A percentile compares a stretch with the other conserved stretches of the same genome.
Conservation (phyloP, 768 basidiomycete species). For the Pholiota microspora region DNA sequence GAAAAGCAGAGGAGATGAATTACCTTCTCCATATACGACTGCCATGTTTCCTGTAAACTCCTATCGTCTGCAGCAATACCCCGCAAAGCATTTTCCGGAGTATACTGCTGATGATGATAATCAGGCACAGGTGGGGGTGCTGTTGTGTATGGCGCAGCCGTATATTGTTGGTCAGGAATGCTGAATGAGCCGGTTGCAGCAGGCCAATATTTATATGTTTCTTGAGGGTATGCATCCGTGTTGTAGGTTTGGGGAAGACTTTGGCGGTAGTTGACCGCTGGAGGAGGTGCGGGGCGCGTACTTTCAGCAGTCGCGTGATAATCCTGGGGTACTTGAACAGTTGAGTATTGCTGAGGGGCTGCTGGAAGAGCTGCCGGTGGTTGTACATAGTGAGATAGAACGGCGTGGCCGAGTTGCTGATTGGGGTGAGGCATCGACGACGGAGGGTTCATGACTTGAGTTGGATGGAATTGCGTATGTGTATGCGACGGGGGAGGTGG, state of each 20-base stretch:
- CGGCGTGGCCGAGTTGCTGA: background rate
- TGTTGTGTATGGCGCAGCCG: constrained; percentile 17
- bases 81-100: constrained; percentile 42
- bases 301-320: constrained; percentile 19
- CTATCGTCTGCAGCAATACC: constrained; percentile 53
- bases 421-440: background rate
- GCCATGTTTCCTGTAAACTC: constrained; percentile 68
- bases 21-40: constrained; percentile 62
- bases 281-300: constrained; percentile 13
- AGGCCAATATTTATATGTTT: constrained; percentile 31
- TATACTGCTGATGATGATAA: constrained; percentile 37
- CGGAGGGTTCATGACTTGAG: background rate
- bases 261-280: constrained; percentile 15
- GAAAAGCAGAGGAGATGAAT: constrained; percentile 16
- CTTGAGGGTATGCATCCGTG: constrained; percentile 7
- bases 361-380: background rate
- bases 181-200: constrained; percentile 25
- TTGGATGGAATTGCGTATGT: constrained; percentile 12
- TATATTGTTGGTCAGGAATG: constrained; percentile 20
- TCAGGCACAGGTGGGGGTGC: constrained; percentile 17
- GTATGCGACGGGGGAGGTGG: constrained; percentile 14
- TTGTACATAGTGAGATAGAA: background rate
- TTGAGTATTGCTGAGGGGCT: constrained; percentile 23
- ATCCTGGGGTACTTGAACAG: constrained; percentile 29
- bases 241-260: constrained; percentile 10